phyloP scores from a whole-genome alignment of 1,284 basidiomycete genomes.

The Puccinia coronata region DNA sequence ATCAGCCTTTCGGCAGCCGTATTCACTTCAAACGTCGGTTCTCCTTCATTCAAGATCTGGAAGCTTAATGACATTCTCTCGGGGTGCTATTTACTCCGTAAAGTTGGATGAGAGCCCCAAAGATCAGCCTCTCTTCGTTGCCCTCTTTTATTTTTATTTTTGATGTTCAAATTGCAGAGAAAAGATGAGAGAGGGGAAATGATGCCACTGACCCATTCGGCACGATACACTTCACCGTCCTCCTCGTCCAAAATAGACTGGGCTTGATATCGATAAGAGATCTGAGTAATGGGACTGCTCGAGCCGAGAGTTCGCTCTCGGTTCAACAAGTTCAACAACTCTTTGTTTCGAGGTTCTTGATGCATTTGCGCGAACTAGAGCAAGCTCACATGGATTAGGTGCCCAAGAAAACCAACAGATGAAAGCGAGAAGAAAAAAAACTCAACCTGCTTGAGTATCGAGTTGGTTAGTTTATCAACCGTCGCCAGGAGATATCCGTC shows the following conservation, averaged over 20 bases:
- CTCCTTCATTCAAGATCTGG: slow-evolving; percentile 30
- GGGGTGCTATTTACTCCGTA: slow-evolving; percentile 31
- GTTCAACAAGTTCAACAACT: slow-evolving; percentile 28
- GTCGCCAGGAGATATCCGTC: slow-evolving; percentile 38
- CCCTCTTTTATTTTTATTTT: neutral
- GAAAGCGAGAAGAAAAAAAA: neutral
- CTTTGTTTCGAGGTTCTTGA: slow-evolving; percentile 43
- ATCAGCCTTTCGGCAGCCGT: slow-evolving; percentile 1
- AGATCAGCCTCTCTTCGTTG: neutral
- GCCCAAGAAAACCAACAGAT: neutral
- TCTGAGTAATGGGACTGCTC: slow-evolving; percentile 16
- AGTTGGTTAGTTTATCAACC: slow-evolving; percentile 43
- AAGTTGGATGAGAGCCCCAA: too few species aligned
- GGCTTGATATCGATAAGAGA: slow-evolving; percentile 41
- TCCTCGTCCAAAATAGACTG: slow-evolving; percentile 35
- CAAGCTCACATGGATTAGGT: neutral
- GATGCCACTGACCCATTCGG: slow-evolving; percentile 46
- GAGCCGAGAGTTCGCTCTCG: slow-evolving; percentile 29
- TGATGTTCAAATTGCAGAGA: neutral
- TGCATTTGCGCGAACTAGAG: slow-evolving; percentile 47
- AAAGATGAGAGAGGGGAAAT: neutral
- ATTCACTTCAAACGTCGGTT: slow-evolving; percentile 41
- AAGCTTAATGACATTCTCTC: slow-evolving; percentile 46
- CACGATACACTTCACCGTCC: slow-evolving; percentile 39
- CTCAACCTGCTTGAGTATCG: slow-evolving; percentile 46